These are phyloP conservation scores for Talaromyces sp. DNA, from an alignment of 2,329 filamentous ascomycete genomes.

Conservation along the genomic window DNA sequence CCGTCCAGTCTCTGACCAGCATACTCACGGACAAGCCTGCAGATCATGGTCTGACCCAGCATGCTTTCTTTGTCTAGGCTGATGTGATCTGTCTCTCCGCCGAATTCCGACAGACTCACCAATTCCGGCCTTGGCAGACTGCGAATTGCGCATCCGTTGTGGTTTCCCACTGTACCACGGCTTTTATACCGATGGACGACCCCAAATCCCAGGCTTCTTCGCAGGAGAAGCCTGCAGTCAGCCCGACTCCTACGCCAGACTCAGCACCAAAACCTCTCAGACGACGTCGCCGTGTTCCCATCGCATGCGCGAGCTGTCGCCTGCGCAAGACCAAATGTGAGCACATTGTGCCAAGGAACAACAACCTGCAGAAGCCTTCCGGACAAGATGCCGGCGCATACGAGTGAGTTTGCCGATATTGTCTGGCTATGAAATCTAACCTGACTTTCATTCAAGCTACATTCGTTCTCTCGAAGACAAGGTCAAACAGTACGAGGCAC, in stretches of 20 bases:
- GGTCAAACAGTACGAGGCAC: constrained; percentile 14
- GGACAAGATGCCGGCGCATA: constrained; percentile 6
- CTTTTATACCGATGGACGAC: constrained; percentile 2
- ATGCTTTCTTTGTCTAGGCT: neutral
- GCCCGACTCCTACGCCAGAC: neutral
- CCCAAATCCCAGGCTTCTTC: constrained; percentile 3
- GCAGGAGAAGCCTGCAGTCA: constrained; percentile 3
- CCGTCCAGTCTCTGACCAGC: neutral
- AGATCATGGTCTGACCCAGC: neutral
- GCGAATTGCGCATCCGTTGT: neutral
- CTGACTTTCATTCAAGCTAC: neutral
- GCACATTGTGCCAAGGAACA: constrained; percentile 14
- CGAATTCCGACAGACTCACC: neutral
- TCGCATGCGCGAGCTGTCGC: constrained; percentile 13
- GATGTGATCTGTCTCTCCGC: constrained; percentile 1
- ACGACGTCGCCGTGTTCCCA: constrained; percentile 14
- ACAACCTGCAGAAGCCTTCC: neutral
- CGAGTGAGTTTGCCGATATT: neutral
- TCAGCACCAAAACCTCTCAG: constrained; percentile 8
- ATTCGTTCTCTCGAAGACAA: constrained; percentile 14
- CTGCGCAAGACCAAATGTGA: constrained; percentile 17
- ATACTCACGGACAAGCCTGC: neutral
- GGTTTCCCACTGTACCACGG: neutral
- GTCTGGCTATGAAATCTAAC: neutral
- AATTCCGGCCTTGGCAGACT: constrained; percentile 3